A percentile compares a stretch with the other conserved stretches of the same genome.
Conservation (phyloP, 176 grass and related monocot genomes). For the Avena sativa region DNA sequence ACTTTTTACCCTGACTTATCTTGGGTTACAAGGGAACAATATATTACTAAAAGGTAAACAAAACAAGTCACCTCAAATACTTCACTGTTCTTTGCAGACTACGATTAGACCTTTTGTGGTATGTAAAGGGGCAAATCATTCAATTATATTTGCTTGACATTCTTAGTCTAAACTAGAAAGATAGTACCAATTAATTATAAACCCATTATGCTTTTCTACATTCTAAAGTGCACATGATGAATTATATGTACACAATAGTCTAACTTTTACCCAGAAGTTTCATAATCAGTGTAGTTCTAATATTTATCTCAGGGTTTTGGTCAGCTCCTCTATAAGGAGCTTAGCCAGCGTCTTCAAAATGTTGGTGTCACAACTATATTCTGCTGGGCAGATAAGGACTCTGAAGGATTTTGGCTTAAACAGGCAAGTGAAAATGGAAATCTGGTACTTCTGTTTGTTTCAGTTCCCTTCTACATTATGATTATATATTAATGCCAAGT, state of each 20-base stretch:
- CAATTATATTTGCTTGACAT: slow-evolving; percentile 1
- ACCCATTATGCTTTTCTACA: background rate
- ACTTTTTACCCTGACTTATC: background rate
- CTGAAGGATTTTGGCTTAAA: slow-evolving; percentile 95
- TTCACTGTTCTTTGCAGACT: background rate
- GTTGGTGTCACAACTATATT: slow-evolving; percentile 77
- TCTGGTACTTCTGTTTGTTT: background rate
- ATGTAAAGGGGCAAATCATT: slow-evolving; percentile 22
- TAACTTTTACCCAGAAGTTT: background rate
- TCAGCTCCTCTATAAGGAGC: slow-evolving; percentile 68
- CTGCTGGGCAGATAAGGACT: slow-evolving; percentile 85
- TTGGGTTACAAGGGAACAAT: background rate
- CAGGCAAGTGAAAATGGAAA: slow-evolving; percentile 60
- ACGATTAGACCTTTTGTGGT: background rate
- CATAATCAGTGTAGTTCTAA: slow-evolving; percentile 23
- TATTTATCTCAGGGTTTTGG: slow-evolving; percentile 74
- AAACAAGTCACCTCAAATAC: background rate
- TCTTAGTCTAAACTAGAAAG: slow-evolving; percentile 6
- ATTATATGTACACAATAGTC: slow-evolving; percentile 15
- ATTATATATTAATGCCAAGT: slow-evolving; percentile 4
- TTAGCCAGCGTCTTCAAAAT: slow-evolving; percentile 83
- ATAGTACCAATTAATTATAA: background rate
- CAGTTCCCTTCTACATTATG: slow-evolving; percentile 11
- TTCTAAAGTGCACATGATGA: background rate
- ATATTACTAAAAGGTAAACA: slow-evolving; percentile 8